Conservation (phyloP, 1,139 yeast species). For the Pichia sp. region DNA sequence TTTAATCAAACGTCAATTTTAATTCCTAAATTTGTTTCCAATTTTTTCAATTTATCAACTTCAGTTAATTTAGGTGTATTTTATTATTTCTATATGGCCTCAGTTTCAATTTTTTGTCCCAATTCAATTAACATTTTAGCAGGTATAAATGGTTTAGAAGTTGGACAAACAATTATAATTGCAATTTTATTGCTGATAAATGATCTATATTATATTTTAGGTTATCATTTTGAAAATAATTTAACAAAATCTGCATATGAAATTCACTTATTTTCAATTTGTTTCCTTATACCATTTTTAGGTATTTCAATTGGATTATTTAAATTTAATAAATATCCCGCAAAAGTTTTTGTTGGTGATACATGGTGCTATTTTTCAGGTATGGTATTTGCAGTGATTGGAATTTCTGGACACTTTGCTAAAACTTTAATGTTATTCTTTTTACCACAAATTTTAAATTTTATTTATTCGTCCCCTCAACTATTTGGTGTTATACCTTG, state of each 20-base stretch:
- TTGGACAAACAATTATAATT: slow-evolving; percentile 83
- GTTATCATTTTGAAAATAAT: slow-evolving; percentile 39
- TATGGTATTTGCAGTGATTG: slow-evolving; percentile 96
- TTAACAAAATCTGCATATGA: slow-evolving; percentile 50
- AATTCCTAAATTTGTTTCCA: slow-evolving; percentile 64
- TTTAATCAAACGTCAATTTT: slow-evolving; percentile 90
- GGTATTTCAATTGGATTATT: slow-evolving; percentile 79
- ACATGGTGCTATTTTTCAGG: slow-evolving; percentile 97
- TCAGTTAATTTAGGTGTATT: slow-evolving; percentile 70
- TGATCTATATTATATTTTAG: slow-evolving; percentile 45
- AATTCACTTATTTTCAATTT: slow-evolving; percentile 76
- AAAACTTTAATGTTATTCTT: slow-evolving; percentile 82
- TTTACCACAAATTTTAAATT: slow-evolving; percentile 85
- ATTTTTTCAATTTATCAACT: slow-evolving; percentile 27
- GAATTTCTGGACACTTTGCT: slow-evolving; percentile 92
- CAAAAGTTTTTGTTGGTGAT: slow-evolving; percentile 92
- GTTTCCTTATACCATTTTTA: slow-evolving; percentile 74
- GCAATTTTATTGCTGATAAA: slow-evolving; percentile 66
- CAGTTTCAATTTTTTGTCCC: slow-evolving; percentile 89
- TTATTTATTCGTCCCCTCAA: slow-evolving; percentile 85
- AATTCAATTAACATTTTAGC: slow-evolving; percentile 95
- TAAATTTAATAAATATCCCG: slow-evolving; percentile 84
- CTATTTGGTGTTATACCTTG: slow-evolving; percentile 80
- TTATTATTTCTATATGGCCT: slow-evolving; percentile 85
- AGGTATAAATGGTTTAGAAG: slow-evolving; percentile 94